Conservation (phyloP, 768 basidiomycete genomes). For the Suillus tomentosus region DNA sequence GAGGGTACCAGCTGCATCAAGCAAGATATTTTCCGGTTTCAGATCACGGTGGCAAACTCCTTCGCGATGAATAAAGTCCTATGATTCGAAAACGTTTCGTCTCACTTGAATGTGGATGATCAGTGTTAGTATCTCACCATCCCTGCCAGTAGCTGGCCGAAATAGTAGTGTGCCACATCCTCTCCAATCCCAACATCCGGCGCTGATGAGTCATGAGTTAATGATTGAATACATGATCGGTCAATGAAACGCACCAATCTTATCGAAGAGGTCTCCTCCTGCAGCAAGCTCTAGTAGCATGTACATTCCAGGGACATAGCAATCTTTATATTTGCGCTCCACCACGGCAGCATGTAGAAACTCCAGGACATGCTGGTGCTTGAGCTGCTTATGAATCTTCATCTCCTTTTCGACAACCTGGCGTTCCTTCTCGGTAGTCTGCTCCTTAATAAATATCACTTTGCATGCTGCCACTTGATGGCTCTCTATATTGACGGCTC, state of each 20-base stretch:
- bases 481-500: slow-evolving; percentile 68
- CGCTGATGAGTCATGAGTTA: slow-evolving; percentile 45
- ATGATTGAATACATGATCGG: neutral
- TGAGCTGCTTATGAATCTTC: slow-evolving; percentile 79
- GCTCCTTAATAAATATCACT: slow-evolving; percentile 62
- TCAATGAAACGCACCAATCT: slow-evolving; percentile 72
- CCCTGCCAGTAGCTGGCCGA: slow-evolving; percentile 81
- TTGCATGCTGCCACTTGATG: slow-evolving; percentile 87
- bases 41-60: slow-evolving; percentile 97
- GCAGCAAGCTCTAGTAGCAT: slow-evolving; percentile 91
- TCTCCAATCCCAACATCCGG: slow-evolving; percentile 88
- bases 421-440: slow-evolving; percentile 67
- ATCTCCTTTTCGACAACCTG: slow-evolving; percentile 92
- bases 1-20: slow-evolving; percentile 80
- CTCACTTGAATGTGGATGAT: slow-evolving; percentile 8
- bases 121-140: slow-evolving; percentile 53
- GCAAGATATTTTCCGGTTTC: slow-evolving; percentile 93
- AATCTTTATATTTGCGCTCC: slow-evolving; percentile 55
- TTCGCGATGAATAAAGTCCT: slow-evolving; percentile 85
- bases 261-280: slow-evolving; percentile 97
- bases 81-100: neutral
- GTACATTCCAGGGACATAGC: slow-evolving; percentile 82
- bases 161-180: slow-evolving; percentile 88
- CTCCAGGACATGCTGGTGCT: slow-evolving; percentile 79
- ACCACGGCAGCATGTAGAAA: slow-evolving; percentile 80